Evolutionary conservation across 1,139 yeast genomes (phyloP), one percentile per base, ranked within the genome.

Genomic region (Yamadazyma atmosphaerica): DNA sequence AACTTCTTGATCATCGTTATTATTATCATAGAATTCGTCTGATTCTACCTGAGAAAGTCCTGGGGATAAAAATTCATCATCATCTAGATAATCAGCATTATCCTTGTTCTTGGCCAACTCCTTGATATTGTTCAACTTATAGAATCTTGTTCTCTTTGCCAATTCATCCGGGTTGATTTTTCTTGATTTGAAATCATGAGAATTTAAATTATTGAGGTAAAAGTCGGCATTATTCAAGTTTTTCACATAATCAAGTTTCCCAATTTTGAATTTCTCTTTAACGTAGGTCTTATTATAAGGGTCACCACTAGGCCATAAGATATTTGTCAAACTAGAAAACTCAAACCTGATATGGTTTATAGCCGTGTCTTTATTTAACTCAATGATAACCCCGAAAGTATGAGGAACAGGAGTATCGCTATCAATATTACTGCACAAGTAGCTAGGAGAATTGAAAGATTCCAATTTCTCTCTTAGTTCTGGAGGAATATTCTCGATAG

Each of bases 281-380:
- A 59, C 43, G 36, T 58, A 63, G 31, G 55, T 49, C 42, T 60
- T 68, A 46, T 65, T 71, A 50, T 74, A 74, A 1, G 79, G 77
- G 21, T 79, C 79, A 8, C 79, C 79, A 26, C 68, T 63, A 5
- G 81, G 79, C 86, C 86, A 80, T 42, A 71, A 57, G 2, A 77
- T 63, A 37, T 54, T 58, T 5, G 68, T 58, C 2, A 50, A 27
- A 12, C 73, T 66, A 38, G 55, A 58, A 43, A 72, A 65, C 38
- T 61, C 66, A 32, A 71, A 50, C 18, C 50, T 52, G 14, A 72
- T 42, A 33, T 61, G 63, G 30, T 56, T 57, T 4, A 65, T 52
- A 1, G 55, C 42, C 7, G 64, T 54, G 31, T 67, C 75, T 38
- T 65, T 67, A 16, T 56, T 52, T 16, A 72, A 55, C 43, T 71